These are phyloP conservation scores for Yarrowia keelungensis DNA, from an alignment of 805 yeast species.

Conservation along the genomic window DNA sequence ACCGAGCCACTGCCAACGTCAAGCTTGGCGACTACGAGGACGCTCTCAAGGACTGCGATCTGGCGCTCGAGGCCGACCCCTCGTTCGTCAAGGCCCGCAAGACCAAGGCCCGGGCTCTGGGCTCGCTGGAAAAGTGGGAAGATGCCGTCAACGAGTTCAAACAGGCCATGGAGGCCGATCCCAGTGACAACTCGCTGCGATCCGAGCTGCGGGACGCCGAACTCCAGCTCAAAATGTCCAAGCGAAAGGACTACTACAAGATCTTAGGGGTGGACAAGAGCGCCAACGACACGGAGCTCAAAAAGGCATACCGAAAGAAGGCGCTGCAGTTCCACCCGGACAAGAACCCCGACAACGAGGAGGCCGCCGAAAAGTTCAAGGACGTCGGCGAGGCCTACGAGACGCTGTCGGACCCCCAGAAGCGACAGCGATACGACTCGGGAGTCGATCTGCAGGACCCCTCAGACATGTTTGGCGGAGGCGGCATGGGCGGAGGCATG, in stretches of 20 bases:
- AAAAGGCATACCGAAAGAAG: constrained; percentile 75
- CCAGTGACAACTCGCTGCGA: constrained; percentile 50
- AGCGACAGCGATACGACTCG: constrained; percentile 86
- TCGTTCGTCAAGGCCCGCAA: constrained; percentile 68
- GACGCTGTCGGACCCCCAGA: constrained; percentile 80
- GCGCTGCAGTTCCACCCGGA: constrained; percentile 83
- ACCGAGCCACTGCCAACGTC: constrained; percentile 86
- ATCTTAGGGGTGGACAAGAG: constrained; percentile 59
- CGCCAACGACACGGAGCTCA: constrained; percentile 64
- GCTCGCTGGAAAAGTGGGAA: constrained; percentile 52
- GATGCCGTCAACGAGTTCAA: constrained; percentile 52
- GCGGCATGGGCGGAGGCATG: constrained; percentile 65
- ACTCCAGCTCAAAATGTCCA: constrained; percentile 52
- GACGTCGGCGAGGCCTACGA: constrained; percentile 89
- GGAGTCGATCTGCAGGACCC: constrained; percentile 71
- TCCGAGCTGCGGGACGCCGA: constrained; percentile 54
- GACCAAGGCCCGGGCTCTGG: constrained; percentile 53
- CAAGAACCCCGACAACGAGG: constrained; percentile 66
- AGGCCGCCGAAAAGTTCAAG: constrained; percentile 94
- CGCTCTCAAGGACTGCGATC: constrained; percentile 77
- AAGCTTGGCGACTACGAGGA: constrained; percentile 78
- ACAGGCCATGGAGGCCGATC: constrained; percentile 50
- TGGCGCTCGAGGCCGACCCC: constrained; percentile 70
- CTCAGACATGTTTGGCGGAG: constrained; percentile 61
- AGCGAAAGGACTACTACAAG: constrained; percentile 64